Percentiles rank a stretch among this genome's conserved stretches.
Conservation (phyloP, 164 flowering plant species). For the Platanus orientalis region DNA sequence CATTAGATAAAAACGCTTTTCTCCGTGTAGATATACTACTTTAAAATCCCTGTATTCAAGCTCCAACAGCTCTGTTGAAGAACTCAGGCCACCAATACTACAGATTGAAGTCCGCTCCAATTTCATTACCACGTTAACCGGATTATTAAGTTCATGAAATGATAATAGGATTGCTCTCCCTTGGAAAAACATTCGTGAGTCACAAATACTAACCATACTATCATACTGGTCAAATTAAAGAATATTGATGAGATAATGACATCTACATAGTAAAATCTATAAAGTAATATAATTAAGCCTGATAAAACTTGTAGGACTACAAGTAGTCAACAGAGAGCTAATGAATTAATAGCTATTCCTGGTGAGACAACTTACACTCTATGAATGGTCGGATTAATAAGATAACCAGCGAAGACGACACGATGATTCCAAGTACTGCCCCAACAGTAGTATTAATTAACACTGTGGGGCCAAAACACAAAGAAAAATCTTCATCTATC, state of each 20-base stretch:
- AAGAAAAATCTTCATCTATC: too few relatives aligned
- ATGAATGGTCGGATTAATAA: conserved; percentile 95
- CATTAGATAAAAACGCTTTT: too few relatives aligned
- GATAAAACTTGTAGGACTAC: not conserved
- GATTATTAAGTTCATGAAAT: not conserved
- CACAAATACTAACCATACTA: conserved; percentile 79
- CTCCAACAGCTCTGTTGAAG: not conserved
- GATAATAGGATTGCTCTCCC: conserved; percentile 29
- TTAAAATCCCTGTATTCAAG: too few relatives aligned
- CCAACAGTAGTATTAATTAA: conserved; percentile 92
- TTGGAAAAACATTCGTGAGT: conserved; percentile 74
- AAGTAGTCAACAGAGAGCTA: not conserved
- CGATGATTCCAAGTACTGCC: too few relatives aligned
- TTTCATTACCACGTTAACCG: not conserved
- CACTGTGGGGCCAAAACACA: too few relatives aligned
- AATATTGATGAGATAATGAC: conserved; percentile 88
- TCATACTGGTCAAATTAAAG: conserved; percentile 89
- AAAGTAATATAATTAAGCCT: not conserved
- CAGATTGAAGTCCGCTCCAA: not conserved
- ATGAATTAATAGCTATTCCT: not conserved
- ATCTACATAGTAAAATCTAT: conserved; percentile 37
- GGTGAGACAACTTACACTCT: conserved; percentile 69
- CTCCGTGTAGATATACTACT: too few relatives aligned
- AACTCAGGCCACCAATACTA: not conserved
- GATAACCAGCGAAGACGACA: conserved; percentile 88